Conservation (phyloP, 1,139 yeast genomes). For the Sporopachydermia cereana region DNA sequence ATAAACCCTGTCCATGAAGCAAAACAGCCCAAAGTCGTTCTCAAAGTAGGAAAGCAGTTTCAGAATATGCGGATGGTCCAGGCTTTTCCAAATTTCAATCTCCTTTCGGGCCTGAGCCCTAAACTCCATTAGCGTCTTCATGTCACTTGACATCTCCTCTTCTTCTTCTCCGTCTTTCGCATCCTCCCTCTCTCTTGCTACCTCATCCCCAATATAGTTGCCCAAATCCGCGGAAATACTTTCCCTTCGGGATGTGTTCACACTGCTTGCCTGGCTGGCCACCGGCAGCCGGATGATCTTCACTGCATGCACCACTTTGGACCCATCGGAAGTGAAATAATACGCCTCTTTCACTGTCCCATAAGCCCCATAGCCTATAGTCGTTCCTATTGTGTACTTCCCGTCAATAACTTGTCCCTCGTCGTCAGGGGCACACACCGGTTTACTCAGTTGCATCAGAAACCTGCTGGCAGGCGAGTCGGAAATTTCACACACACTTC, state of each 20-base stretch:
- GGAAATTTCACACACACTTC: neutral
- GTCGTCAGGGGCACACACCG: conserved; percentile 28
- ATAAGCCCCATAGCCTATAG: conserved; percentile 91
- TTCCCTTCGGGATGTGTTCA: neutral
- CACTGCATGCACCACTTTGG: conserved; percentile 44
- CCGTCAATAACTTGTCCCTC: conserved; percentile 39
- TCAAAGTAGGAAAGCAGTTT: conserved; percentile 53
- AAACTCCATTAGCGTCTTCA: neutral
- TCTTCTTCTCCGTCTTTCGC: conserved; percentile 24
- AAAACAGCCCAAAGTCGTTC: conserved; percentile 51
- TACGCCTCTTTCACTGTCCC: conserved; percentile 75
- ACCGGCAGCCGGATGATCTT: conserved; percentile 45
- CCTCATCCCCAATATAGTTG: conserved; percentile 7
- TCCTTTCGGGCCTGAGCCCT: conserved; percentile 49
- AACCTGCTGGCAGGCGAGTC: conserved; percentile 4
- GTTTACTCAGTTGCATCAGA: neutral
- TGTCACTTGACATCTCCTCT: conserved; percentile 1
- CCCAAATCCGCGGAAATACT: conserved; percentile 8
- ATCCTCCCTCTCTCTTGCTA: conserved; percentile 21
- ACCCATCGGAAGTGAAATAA: conserved; percentile 24
- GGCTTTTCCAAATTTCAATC: conserved; percentile 58
- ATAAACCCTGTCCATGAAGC: conserved; percentile 57
- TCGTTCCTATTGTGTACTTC: conserved; percentile 40
- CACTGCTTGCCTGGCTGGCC: neutral
- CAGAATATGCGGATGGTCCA: conserved; percentile 54